These are phyloP conservation scores for Russula emetica DNA, from an alignment of 768 basidiomycete species.

Conservation along the genomic window DNA sequence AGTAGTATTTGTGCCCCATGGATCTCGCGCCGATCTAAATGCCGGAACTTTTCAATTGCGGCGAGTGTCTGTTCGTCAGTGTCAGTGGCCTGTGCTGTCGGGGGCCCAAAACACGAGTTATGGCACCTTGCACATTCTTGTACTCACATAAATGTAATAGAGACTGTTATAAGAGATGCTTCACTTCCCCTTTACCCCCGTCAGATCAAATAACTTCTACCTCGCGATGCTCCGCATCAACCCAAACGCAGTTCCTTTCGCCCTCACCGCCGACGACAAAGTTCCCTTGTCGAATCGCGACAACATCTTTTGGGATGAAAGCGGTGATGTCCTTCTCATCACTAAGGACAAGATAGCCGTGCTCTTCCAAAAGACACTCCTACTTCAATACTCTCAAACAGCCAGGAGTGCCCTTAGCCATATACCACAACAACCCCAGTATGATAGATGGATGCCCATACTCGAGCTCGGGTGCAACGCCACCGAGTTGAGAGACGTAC, in stretches of 20 bases:
- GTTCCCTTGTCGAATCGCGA: slow-evolving; percentile 19
- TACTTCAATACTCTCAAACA: slow-evolving; percentile 21
- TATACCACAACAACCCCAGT: slow-evolving; percentile 8
- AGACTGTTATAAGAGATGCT: slow-evolving; percentile 12
- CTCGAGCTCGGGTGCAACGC: slow-evolving; percentile 19
- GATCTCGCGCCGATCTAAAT: neutral
- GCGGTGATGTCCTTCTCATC: slow-evolving; percentile 22
- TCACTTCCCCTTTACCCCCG: neutral
- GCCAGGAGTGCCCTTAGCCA: slow-evolving; percentile 17
- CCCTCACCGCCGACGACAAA: slow-evolving; percentile 14
- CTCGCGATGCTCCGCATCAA: slow-evolving; percentile 14
- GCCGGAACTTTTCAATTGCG: neutral
- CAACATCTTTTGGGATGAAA: slow-evolving; percentile 16
- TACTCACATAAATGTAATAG: neutral
- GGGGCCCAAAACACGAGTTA: neutral
- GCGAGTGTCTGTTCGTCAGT: neutral
- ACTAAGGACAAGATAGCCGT: slow-evolving; percentile 17
- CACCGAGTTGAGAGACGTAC: slow-evolving; percentile 18
- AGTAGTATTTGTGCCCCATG: neutral
- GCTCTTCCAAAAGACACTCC: slow-evolving; percentile 10
- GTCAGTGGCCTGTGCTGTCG: neutral
- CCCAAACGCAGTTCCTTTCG: slow-evolving; percentile 20
- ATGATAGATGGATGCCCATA: slow-evolving; percentile 20
- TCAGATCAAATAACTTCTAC: neutral
- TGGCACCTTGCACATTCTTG: neutral